These are phyloP conservation scores for Capsicum pubescens DNA, from an alignment of 257 asterid genomes.

Conservation along the genomic window DNA sequence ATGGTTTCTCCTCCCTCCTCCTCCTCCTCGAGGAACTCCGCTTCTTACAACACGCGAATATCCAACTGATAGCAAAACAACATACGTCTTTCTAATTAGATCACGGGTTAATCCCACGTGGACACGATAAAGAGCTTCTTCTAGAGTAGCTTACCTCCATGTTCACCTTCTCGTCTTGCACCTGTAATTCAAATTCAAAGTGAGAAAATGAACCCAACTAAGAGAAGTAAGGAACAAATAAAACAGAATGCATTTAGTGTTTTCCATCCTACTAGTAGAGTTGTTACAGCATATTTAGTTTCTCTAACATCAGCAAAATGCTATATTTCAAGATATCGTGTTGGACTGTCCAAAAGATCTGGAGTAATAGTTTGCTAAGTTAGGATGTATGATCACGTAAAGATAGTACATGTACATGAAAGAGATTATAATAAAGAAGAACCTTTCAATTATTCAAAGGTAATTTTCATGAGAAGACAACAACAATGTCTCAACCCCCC, in stretches of 20 bases:
- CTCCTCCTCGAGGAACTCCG: conserved; percentile 53
- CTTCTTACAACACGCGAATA: conserved; percentile 54
- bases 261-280: background rate
- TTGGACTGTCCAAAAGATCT: background rate
- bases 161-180: conserved; percentile 34
- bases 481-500: background rate
- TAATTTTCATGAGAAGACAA: background rate
- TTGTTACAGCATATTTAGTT: background rate
- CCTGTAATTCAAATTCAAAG: conserved; percentile 38
- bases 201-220: background rate
- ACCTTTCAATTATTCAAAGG: background rate
- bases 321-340: background rate
- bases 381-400: background rate
- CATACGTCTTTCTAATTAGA: background rate
- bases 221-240: background rate
- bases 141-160: conserved; percentile 34
- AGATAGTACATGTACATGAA: no score
- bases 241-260: no score
- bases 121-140: background rate
- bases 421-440: background rate
- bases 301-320: background rate
- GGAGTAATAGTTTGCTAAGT: background rate
- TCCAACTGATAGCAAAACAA: conserved; percentile 34
- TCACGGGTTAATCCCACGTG: background rate
- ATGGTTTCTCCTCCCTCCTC: conserved; percentile 39